Percentiles rank a stretch among this genome's conserved stretches.
These are phyloP conservation scores for Saxophila tyrrhenica DNA, from an alignment of 495 filamentous ascomycete species.

Conservation along the genomic window DNA sequence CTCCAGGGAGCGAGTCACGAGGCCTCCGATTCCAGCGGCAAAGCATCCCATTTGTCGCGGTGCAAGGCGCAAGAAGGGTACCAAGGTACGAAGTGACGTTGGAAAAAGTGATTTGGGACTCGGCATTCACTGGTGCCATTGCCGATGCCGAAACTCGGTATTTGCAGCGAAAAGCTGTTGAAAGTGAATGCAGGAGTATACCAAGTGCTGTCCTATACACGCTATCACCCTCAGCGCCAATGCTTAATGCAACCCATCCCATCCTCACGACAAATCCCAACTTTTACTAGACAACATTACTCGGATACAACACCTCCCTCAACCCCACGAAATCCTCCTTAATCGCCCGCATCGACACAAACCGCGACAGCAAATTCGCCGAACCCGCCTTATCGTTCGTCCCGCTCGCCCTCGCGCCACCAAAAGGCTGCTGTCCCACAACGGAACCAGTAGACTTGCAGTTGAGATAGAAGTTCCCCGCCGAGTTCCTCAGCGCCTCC, in stretches of 20 bases:
- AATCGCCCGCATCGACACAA: conserved; percentile 33
- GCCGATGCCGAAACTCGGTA: not conserved
- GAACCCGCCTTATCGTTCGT: conserved; percentile 37
- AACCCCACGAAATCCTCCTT: conserved; percentile 33
- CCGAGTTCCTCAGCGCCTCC: conserved; percentile 29
- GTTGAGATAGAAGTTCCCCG: conserved; percentile 36
- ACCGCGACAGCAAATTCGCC: conserved; percentile 29
- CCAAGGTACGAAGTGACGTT: not conserved
- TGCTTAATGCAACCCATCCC: no score
- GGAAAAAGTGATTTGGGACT: not conserved
- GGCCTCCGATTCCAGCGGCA: not conserved
- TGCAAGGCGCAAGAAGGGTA: not conserved
- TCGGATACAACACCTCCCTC: conserved; percentile 30
- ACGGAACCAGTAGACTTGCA: conserved; percentile 33
- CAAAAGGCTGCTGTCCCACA: conserved; percentile 35
- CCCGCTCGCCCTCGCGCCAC: conserved; percentile 31
- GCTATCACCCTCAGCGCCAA: no score
- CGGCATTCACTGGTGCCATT: not conserved
- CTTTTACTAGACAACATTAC: conserved; percentile 27
- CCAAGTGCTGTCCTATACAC: no score
- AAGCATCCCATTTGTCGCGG: not conserved
- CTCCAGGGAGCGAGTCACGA: not conserved
- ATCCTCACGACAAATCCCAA: no score
- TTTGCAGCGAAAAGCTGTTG: no score
- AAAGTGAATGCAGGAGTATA: no score